A percentile compares a stretch with the other conserved stretches of the same genome.
Conservation (phyloP, 2,329 filamentous ascomycete species). For the Laburnicola sp. region DNA sequence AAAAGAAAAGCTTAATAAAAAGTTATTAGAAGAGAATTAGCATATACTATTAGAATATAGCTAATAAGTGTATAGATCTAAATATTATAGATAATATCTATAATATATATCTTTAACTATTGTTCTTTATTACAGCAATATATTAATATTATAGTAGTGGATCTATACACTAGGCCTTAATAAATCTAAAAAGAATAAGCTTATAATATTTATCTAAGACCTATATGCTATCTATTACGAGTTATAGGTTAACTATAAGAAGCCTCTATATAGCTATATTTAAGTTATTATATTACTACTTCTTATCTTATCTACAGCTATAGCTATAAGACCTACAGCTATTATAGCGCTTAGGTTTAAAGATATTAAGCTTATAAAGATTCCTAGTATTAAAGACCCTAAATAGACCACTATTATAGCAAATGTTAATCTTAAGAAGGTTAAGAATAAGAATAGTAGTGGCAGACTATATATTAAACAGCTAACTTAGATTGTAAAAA, state of each 20-base stretch:
- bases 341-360: conserved; percentile 22
- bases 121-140: not conserved
- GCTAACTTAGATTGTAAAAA: not conserved
- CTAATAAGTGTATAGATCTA: conserved; percentile 12
- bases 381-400: conserved; percentile 19
- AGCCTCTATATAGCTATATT: conserved; percentile 22
- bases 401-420: conserved; percentile 19
- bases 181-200: conserved; percentile 24
- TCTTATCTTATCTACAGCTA: conserved; percentile 26
- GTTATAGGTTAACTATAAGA: conserved; percentile 22
- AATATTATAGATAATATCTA: conserved; percentile 19
- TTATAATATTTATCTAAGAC: conserved; percentile 24
- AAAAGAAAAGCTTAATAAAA: conserved; percentile 18
- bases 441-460: conserved; percentile 24
- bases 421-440: conserved; percentile 22
- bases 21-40: conserved; percentile 22
- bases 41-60: conserved; percentile 17
- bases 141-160: conserved; percentile 20
- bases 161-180: conserved; percentile 21
- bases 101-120: conserved; percentile 16
- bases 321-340: conserved; percentile 19
- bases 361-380: conserved; percentile 22
- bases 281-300: conserved; percentile 23
- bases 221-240: conserved; percentile 25
- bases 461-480: conserved; percentile 18